phyloP scores from a whole-genome alignment of 805 yeast genomes.

The Saturnispora gosingensis region DNA sequence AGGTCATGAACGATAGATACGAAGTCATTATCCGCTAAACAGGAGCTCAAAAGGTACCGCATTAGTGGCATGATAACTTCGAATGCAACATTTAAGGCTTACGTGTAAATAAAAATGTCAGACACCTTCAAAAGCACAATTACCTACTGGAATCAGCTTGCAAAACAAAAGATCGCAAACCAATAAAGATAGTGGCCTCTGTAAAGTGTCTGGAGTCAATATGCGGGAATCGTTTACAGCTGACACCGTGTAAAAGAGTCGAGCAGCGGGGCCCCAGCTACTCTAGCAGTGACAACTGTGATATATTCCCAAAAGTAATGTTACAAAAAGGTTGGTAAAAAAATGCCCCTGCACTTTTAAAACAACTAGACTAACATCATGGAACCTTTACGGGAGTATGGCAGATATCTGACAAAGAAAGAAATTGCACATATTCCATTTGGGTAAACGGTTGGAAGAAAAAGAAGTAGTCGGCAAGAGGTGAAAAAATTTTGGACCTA shows the following conservation, averaged over 20 bases:
- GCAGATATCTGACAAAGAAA: no score
- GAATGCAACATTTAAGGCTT: not conserved
- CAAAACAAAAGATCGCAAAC: not conserved
- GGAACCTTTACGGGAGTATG: not conserved
- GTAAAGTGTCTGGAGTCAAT: conserved; percentile 16
- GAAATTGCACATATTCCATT: no score
- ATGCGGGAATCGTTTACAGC: conserved; percentile 53
- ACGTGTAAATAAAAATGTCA: not conserved
- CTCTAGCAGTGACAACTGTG: conserved; percentile 26
- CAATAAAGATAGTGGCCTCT: conserved; percentile 4
- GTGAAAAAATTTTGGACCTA: not conserved
- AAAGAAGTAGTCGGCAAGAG: not conserved
- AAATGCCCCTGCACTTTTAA: not conserved
- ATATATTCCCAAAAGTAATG: conserved; percentile 19
- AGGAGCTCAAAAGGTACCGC: not conserved
- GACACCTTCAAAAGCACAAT: conserved; percentile 12
- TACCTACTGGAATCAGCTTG: not conserved
- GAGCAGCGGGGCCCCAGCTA: not conserved
- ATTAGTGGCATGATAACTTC: not conserved
- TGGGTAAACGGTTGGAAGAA: no score
- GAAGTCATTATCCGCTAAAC: not conserved
- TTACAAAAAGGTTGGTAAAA: not conserved
- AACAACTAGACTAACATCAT: not conserved
- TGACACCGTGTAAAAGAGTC: conserved; percentile 15
- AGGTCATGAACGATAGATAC: not conserved